Conservation (phyloP, 1,284 basidiomycete genomes). For the Ceratobasidium sp. region DNA sequence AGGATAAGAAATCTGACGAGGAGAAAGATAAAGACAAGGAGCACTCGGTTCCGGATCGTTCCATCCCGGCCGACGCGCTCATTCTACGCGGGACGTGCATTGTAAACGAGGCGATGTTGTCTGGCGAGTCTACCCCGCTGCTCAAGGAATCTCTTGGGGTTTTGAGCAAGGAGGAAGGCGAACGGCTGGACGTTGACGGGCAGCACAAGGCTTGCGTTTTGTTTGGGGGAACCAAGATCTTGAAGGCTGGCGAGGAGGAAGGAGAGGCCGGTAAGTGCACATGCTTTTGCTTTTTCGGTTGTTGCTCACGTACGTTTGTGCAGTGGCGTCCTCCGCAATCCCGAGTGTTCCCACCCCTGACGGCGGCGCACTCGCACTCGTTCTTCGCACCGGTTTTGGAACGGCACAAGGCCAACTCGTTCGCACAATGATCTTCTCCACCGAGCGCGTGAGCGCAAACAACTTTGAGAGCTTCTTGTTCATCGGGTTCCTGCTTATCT, state of each 20-base stretch:
- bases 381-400: slow-evolving; percentile 95
- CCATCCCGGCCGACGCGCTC: slow-evolving; percentile 90
- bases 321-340: slow-evolving; percentile 25
- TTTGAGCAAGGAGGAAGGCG: slow-evolving; percentile 69
- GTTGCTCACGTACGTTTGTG: neutral
- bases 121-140: slow-evolving; percentile 94
- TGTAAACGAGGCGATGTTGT: slow-evolving; percentile 98
- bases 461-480: slow-evolving; percentile 94
- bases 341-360: slow-evolving; percentile 72
- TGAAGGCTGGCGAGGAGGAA: slow-evolving; percentile 75
- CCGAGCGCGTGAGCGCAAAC: slow-evolving; percentile 94
- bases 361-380: slow-evolving; percentile 88
- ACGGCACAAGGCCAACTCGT: slow-evolving; percentile 96
- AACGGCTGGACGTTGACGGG: slow-evolving; percentile 85
- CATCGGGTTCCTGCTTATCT: slow-evolving; percentile 95
- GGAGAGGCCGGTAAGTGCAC: slow-evolving; percentile 55
- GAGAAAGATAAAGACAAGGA: slow-evolving; percentile 33
- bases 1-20: slow-evolving; percentile 37
- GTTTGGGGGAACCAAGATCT: slow-evolving; percentile 94
- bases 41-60: slow-evolving; percentile 52
- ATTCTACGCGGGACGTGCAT: slow-evolving; percentile 90
- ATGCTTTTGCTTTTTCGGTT: neutral
- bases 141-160: slow-evolving; percentile 93
- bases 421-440: slow-evolving; percentile 97
- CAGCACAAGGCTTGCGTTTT: slow-evolving; percentile 88